phyloP scores from a whole-genome alignment of 371 early-diverging fungal genomes.

The Mortierella sp. region DNA sequence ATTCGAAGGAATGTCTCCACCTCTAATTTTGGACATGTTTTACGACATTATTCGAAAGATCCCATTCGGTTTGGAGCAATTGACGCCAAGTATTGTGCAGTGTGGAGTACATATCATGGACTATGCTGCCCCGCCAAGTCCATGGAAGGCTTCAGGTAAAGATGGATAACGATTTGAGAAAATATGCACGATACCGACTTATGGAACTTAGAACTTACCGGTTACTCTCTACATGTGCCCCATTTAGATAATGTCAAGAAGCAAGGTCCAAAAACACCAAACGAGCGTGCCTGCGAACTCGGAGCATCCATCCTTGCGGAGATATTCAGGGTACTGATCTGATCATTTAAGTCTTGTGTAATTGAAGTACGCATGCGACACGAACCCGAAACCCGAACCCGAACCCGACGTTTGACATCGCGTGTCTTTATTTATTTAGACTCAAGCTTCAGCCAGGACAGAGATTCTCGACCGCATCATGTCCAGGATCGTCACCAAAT shows the following conservation, averaged over 20 bases:
- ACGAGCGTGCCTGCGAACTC: slow-evolving; percentile 57
- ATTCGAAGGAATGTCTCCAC: slow-evolving; percentile 42
- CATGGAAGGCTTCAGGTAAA: slow-evolving; percentile 45
- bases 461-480: slow-evolving; percentile 76
- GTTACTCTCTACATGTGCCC: not conserved
- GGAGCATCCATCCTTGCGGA: slow-evolving; percentile 63
- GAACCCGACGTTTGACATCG: not conserved
- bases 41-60: slow-evolving; percentile 61
- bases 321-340: slow-evolving; percentile 62
- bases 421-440: slow-evolving; percentile 36
- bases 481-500: slow-evolving; percentile 70
- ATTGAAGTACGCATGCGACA: not conserved
- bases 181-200: not conserved
- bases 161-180: not conserved
- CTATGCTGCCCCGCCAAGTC: slow-evolving; percentile 54
- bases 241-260: slow-evolving; percentile 21
- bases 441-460: slow-evolving; percentile 69
- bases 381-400: not conserved
- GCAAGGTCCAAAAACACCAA: slow-evolving; percentile 33
- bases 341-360: not conserved
- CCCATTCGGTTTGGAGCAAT: slow-evolving; percentile 73
- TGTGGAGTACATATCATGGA: slow-evolving; percentile 70
- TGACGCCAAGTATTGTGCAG: slow-evolving; percentile 71
- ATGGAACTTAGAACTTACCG: not conserved
- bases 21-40: slow-evolving; percentile 46